Base-by-base conservation (phyloP, 768 basidiomycete genomes). In the Russula sp. region DNA sequence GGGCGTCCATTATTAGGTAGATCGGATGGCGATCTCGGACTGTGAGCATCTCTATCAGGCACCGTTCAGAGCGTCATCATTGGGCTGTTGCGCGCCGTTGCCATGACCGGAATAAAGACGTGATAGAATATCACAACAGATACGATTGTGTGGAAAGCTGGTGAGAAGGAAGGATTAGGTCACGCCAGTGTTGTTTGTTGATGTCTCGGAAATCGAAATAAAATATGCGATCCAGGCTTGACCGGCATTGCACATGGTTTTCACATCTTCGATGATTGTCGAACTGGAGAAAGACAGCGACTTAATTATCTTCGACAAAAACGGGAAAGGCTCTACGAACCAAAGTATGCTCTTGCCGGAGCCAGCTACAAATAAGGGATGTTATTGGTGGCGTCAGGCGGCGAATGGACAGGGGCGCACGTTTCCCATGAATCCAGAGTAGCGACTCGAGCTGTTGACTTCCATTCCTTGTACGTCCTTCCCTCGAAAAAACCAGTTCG, bases 261-360 rank as follows among this genome's bases (percentile, higher is more conserved):
- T 1, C 1, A 62, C 16, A 10, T 55, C 44, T 13, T 56, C 3
- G 6, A 63, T 59, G 26, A 63, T 53, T 14, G 57, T 14, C 6
- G 57, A 63, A 16, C 62, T 63, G n/a, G n/a, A 20, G 10, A n/a
- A n/a, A 9, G 24, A 59, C 9, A 13, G 10, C 36, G 14, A 36
- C 11, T 57, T 4, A 51, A 3, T 28, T 1, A 49, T 20, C 9
- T 5, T 18, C 1, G 1, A 50, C 28, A n/a, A 13, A 5, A 0
- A 3, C 11, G 8, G 40, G n/a, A n/a, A 11, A 26, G 28, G 22
- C 3, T 5, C 3, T 1, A 59, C 62, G 5, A 49, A 63, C 62
- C 62, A 59, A 16, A 63, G 62, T 7, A 42, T 40, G 30, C 24
- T 63, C 48, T 63, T 63, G 1, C 62, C 62, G 7, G 62, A 51